Evolutionary conservation across 2,329 filamentous ascomycete genomes (phyloP).

Genomic region (Mycocentrospora acerina): DNA sequence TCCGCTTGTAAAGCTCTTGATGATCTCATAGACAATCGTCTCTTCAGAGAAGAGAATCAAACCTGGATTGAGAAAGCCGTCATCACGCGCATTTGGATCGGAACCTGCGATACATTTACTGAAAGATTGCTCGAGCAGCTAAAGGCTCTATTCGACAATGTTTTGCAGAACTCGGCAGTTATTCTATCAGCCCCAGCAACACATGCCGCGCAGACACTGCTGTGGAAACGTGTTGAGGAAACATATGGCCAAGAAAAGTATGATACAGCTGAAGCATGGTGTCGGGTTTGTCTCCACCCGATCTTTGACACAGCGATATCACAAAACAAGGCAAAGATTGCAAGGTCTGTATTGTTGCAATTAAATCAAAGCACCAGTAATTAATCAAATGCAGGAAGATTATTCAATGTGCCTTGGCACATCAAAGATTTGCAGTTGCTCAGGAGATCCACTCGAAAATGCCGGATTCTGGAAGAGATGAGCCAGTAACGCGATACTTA

Average conservation of each 20-base stretch:
- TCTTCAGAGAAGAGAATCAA: slow-evolving; percentile 53
- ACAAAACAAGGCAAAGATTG: slow-evolving; percentile 67
- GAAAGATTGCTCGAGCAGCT: slow-evolving; percentile 43
- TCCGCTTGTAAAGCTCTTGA: slow-evolving; percentile 57
- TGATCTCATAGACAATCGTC: slow-evolving; percentile 61
- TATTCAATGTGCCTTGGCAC: slow-evolving; percentile 67
- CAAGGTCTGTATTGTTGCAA: slow-evolving; percentile 52
- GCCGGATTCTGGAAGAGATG: slow-evolving; percentile 58
- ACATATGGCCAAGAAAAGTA: slow-evolving; percentile 57
- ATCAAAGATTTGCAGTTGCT: slow-evolving; percentile 57
- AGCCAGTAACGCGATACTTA: slow-evolving; percentile 69
- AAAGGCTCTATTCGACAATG: slow-evolving; percentile 46
- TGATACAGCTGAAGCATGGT: slow-evolving; percentile 67
- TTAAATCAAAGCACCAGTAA: background rate
- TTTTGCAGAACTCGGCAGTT: slow-evolving; percentile 50
- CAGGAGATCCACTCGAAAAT: slow-evolving; percentile 60
- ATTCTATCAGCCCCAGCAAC: slow-evolving; percentile 62
- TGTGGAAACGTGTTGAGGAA: slow-evolving; percentile 78
- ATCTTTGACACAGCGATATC: slow-evolving; percentile 68
- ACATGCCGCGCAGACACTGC: slow-evolving; percentile 67
- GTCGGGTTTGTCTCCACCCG: slow-evolving; percentile 64
- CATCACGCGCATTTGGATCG: slow-evolving; percentile 68
- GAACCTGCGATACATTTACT: slow-evolving; percentile 50
- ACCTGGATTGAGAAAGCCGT: slow-evolving; percentile 70
- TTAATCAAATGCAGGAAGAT: slow-evolving; percentile 61